phyloP scores from a whole-genome alignment of 169 alveolate genomes.

The Plasmodium vinckei region DNA sequence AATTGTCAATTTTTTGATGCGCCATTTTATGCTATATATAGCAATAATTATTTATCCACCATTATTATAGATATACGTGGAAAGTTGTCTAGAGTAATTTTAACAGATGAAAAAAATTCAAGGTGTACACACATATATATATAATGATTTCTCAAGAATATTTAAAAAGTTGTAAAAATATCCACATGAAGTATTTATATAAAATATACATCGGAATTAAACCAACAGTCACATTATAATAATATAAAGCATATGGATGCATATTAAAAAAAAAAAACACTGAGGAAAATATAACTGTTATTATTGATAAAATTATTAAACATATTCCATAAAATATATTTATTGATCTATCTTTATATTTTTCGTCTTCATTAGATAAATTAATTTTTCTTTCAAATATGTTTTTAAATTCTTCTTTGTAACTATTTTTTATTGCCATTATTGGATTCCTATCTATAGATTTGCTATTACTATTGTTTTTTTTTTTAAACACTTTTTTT shows the following conservation, averaged over 20 bases:
- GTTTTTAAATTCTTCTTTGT: conserved; percentile 69
- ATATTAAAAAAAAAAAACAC: conserved; percentile 65
- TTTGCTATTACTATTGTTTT: not conserved
- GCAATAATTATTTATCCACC: not conserved
- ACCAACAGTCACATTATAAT: conserved; percentile 54
- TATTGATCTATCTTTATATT: conserved; percentile 47
- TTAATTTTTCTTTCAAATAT: conserved; percentile 65
- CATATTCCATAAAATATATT: conserved; percentile 65
- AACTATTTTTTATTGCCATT: conserved; percentile 28
- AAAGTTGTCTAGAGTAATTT: conserved; percentile 5
- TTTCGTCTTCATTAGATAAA: conserved; percentile 54
- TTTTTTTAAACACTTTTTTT: not conserved
- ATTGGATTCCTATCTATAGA: not conserved
- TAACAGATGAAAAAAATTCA: not conserved
- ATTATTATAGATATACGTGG: conserved; percentile 18
- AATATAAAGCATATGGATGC: conserved; percentile 76
- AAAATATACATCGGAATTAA: conserved; percentile 56
- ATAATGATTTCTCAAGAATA: conserved; percentile 18
- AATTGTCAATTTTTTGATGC: too few species aligned
- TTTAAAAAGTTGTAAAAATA: conserved; percentile 65
- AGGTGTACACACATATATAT: not conserved
- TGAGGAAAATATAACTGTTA: conserved; percentile 23
- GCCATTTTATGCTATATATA: too few species aligned
- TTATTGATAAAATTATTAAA: conserved; percentile 35
- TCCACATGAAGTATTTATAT: conserved; percentile 65